Evolutionary conservation across 78 protist species (phyloP).

Genomic region (Dictyostelium purpureum): DNA sequence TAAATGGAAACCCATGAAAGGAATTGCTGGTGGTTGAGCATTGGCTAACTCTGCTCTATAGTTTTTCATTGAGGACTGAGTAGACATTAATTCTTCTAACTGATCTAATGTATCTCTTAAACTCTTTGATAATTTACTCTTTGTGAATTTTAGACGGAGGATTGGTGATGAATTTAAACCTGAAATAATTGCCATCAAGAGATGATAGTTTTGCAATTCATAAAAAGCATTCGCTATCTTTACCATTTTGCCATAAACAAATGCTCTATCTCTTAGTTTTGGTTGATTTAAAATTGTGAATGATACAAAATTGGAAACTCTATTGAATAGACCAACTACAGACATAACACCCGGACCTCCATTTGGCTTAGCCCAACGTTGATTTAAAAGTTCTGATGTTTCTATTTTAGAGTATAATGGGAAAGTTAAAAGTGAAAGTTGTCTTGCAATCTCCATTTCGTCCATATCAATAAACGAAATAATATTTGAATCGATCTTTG

Average conservation of each 20-base stretch:
- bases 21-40: constrained; percentile 7
- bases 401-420: constrained; percentile 20
- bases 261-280: constrained; percentile 20
- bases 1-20: constrained; percentile 21
- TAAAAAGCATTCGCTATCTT: constrained; percentile 12
- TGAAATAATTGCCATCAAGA: not conserved
- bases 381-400: constrained; percentile 1
- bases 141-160: constrained; percentile 12
- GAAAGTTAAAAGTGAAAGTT: not conserved
- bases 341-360: not conserved
- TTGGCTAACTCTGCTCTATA: constrained; percentile 20
- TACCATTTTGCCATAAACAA: not conserved
- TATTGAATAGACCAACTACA: not conserved
- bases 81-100: constrained; percentile 3
- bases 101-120: not conserved
- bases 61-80: constrained; percentile 6
- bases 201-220: not conserved
- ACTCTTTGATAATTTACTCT: constrained; percentile 8
- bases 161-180: constrained; percentile 23
- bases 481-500: not conserved
- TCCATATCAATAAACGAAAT: not conserved
- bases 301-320: constrained; percentile 9
- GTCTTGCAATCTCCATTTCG: constrained; percentile 24
- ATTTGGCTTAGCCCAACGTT: not conserved
- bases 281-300: not conserved